Conservation (phyloP, 768 basidiomycete genomes). For the Mrakia frigida region DNA sequence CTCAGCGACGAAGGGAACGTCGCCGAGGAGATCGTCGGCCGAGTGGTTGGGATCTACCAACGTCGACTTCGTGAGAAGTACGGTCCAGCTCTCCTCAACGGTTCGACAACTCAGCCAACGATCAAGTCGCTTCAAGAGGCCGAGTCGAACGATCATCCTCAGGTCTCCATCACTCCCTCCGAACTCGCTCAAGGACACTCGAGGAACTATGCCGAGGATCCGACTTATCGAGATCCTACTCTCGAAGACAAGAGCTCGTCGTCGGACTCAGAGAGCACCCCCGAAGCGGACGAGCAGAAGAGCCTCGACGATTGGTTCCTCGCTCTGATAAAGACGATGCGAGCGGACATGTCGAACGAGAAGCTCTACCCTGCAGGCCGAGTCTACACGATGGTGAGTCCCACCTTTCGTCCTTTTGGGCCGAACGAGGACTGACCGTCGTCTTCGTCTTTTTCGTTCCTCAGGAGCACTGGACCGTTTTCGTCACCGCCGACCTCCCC, state of each 20-base stretch:
- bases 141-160: constrained; percentile 10
- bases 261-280: neutral
- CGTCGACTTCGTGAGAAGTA: constrained; percentile 35
- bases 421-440: neutral
- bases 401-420: neutral
- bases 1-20: constrained; percentile 44
- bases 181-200: constrained; percentile 36
- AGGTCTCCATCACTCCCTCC: constrained; percentile 32
- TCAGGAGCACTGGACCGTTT: constrained; percentile 39
- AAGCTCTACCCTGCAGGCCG: constrained; percentile 45
- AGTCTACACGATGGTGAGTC: constrained; percentile 40
- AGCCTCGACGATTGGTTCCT: constrained; percentile 41
- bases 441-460: no score
- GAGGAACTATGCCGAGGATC: constrained; percentile 36
- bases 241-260: neutral
- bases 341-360: constrained; percentile 45
- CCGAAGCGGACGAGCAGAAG: constrained; percentile 34
- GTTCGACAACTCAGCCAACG: constrained; percentile 2
- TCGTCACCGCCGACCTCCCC: constrained; percentile 30
- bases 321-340: constrained; percentile 43
- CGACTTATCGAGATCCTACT: constrained; percentile 37
- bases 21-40: constrained; percentile 46
- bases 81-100: neutral
- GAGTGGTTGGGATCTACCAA: constrained; percentile 41
- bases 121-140: constrained; percentile 15